A percentile compares a stretch with the other conserved stretches of the same genome.
Evolutionary conservation across 139 green algal species (phyloP).

Genomic region (Haematococcus sp.): DNA sequence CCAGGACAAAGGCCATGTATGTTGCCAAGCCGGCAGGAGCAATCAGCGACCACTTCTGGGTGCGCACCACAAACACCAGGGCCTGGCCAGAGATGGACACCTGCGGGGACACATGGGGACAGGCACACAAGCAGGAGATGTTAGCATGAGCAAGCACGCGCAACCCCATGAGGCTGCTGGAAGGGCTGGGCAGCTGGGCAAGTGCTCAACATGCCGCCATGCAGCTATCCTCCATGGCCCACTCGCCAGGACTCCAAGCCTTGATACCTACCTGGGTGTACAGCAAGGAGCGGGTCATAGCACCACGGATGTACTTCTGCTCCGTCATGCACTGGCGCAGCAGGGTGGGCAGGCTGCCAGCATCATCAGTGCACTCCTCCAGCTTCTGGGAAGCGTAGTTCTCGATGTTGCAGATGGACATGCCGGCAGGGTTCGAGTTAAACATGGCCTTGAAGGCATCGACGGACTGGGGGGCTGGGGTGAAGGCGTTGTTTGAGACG

Average conservation of each 20-base stretch:
- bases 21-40: constrained; percentile 55
- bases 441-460: no score
- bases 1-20: constrained; percentile 74
- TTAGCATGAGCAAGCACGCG: constrained; percentile 1
- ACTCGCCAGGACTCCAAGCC: neutral
- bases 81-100: constrained; percentile 74
- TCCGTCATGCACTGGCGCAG: constrained; percentile 71
- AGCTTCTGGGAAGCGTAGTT: no score
- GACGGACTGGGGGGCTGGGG: no score
- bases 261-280: constrained; percentile 59
- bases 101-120: constrained; percentile 7
- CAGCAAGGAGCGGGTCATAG: constrained; percentile 68
- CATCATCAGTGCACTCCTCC: no score
- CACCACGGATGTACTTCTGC: constrained; percentile 69
- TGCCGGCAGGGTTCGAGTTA: no score
- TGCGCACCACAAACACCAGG: constrained; percentile 81
- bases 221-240: no score
- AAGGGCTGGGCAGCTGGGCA: neutral
- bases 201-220: neutral
- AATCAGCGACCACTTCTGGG: constrained; percentile 51
- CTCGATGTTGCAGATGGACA: no score
- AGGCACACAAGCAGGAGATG: neutral
- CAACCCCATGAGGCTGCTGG: no score
- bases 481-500: no score
- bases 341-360: neutral